Conservation (phyloP, 805 yeast genomes). For the Millerozyma miso region DNA sequence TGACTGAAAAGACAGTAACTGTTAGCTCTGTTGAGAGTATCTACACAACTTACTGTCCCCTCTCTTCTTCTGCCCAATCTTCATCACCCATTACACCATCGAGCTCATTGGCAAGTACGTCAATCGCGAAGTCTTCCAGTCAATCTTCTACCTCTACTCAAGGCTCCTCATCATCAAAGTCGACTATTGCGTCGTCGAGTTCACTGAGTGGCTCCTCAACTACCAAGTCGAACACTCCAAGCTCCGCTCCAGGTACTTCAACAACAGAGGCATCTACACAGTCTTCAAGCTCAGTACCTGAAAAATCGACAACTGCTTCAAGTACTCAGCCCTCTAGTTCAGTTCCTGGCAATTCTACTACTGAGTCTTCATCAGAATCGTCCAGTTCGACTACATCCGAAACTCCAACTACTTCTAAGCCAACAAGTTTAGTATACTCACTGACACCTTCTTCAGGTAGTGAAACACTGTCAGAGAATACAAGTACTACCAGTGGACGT, state of each 20-base stretch:
- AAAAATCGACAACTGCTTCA: too few relatives aligned
- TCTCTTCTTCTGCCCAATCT: slow-evolving; percentile 3
- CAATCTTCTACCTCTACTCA: background rate
- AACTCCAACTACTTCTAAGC: too few relatives aligned
- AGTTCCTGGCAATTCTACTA: too few relatives aligned
- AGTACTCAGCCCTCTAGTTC: too few relatives aligned
- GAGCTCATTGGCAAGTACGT: background rate
- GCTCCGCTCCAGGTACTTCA: background rate
- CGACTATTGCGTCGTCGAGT: background rate
- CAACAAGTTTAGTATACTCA: too few relatives aligned
- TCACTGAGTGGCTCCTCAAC: background rate
- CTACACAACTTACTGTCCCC: slow-evolving; percentile 16
- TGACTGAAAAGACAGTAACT: slow-evolving; percentile 11
- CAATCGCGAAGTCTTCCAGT: background rate
- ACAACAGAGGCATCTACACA: background rate
- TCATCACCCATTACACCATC: background rate
- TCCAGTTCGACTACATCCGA: too few relatives aligned
- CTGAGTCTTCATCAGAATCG: too few relatives aligned
- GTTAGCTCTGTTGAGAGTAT: slow-evolving; percentile 5
- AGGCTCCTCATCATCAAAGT: background rate
- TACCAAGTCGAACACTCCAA: background rate
- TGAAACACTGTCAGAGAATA: too few relatives aligned
- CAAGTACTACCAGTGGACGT: too few relatives aligned
- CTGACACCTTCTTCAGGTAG: too few relatives aligned
- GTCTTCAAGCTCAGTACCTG: background rate